Base-by-base conservation (phyloP, 768 basidiomycete genomes). In the Brasilioporus rufonigricans region DNA sequence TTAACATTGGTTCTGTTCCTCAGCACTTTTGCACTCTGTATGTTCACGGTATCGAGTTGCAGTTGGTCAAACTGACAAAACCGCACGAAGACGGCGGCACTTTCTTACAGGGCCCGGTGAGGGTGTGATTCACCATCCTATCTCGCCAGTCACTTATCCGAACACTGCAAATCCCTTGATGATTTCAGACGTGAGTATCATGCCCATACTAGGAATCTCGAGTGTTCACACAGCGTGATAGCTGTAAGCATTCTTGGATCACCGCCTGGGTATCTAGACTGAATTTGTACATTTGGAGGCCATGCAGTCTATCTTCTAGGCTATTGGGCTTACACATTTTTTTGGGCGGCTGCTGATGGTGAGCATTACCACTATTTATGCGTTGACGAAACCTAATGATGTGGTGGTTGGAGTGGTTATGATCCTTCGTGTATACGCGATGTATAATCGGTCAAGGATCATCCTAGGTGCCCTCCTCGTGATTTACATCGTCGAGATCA, bases 391-490 rank as follows among this genome's bases (percentile, higher is more conserved):
- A 50, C 9, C 38, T 36, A 7, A 38, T 24, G 23, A n/a, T n/a
- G 29, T 35, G 26, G 18, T 18, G 41, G 39, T 46, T 8, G 16
- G 2, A 53, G 52, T 53, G 36, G 21, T 39, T 26, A 53, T 53
- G 52, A 32, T 53, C n/a, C 36, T 45, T 23, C 36, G 36, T 4
- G 38, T n/a, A n/a, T n/a, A n/a, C n/a, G n/a, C n/a, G n/a, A n/a
- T n/a, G n/a, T n/a, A n/a, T n/a, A n/a, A n/a, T 31, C 40, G 19
- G 26, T 48, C 55, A 21, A 52, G 39, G 31, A 27, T 56, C 24
- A 35, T 51, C 31, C 45, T 52, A 4, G n/a, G 24, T 6, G 18
- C 31, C 6, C 55, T 56, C 14, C 55, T 56, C 13, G 33, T 48
- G 43, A 23, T 53, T 7, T 57, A 48, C 26, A 14, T 24, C 16